Percentiles rank a stretch among this genome's conserved stretches.
phyloP scores from a whole-genome alignment of 495 filamentous ascomycete species.

The Glarea lozoyensis region DNA sequence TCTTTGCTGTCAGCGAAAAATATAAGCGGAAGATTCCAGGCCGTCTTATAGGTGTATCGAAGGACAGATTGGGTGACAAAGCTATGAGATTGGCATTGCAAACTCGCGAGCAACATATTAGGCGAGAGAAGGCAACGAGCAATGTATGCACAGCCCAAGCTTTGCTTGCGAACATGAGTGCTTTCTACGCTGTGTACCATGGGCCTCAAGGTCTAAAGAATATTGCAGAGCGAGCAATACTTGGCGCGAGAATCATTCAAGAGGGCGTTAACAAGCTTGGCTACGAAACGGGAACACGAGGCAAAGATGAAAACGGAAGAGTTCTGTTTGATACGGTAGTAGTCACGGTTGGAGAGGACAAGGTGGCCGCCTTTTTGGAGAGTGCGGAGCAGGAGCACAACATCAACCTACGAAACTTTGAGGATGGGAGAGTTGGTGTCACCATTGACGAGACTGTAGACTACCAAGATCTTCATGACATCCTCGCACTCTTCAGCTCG shows the following conservation, averaged over 20 bases:
- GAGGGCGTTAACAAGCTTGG: slow-evolving; percentile 57
- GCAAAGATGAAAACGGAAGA: slow-evolving; percentile 43
- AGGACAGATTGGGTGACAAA: slow-evolving; percentile 75
- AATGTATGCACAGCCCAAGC: slow-evolving; percentile 98
- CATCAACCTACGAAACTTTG: slow-evolving; percentile 59
- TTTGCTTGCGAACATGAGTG: slow-evolving; percentile 91
- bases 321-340: slow-evolving; percentile 76
- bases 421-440: slow-evolving; percentile 51
- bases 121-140: slow-evolving; percentile 95
- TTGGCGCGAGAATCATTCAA: slow-evolving; percentile 61
- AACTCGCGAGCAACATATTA: slow-evolving; percentile 94
- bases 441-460: slow-evolving; percentile 69
- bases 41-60: slow-evolving; percentile 85
- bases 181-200: slow-evolving; percentile 97
- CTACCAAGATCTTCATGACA: slow-evolving; percentile 48
- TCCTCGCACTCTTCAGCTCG: slow-evolving; percentile 49
- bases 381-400: slow-evolving; percentile 38
- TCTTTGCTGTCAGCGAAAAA: slow-evolving; percentile 90
- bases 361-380: slow-evolving; percentile 41
- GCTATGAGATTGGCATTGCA: slow-evolving; percentile 88
- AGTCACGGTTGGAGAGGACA: slow-evolving; percentile 44
- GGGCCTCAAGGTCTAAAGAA: slow-evolving; percentile 76
- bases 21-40: slow-evolving; percentile 96
- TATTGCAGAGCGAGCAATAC: slow-evolving; percentile 72
- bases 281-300: slow-evolving; percentile 48